Evolutionary conservation across 441 rosid species (phyloP).

Genomic region (Isatis lusitanica): DNA sequence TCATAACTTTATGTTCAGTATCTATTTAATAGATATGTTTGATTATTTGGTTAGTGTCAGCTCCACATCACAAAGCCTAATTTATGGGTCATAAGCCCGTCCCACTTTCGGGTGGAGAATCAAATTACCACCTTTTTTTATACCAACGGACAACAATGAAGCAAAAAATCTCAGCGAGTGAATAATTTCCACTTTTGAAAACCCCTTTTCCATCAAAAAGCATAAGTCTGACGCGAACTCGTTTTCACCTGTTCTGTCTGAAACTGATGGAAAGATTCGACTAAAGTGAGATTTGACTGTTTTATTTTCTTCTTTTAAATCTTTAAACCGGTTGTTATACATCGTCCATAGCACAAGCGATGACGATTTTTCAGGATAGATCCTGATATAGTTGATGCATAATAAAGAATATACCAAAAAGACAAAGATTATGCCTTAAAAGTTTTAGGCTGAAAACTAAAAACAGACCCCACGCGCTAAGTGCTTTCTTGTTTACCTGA

Average conservation of each 20-base stretch:
- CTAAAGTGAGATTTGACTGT: conserved; percentile 19
- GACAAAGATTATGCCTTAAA: conserved; percentile 12
- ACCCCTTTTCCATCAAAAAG: background rate
- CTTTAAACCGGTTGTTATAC: background rate
- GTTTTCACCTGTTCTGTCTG: conserved; percentile 7
- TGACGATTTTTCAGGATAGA: background rate
- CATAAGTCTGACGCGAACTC: conserved; percentile 13
- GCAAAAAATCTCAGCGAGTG: conserved; percentile 13
- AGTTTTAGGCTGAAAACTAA: background rate
- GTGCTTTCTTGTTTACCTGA: conserved; percentile 29
- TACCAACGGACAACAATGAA: conserved; percentile 14
- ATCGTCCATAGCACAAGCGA: conserved; percentile 11
- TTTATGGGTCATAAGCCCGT: conserved; percentile 13
- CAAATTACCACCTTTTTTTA: background rate
- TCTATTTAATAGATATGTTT: background rate
- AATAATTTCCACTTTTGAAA: conserved; percentile 17
- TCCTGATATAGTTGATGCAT: background rate
- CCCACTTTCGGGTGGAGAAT: conserved; percentile 6
- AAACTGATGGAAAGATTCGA: conserved; percentile 8
- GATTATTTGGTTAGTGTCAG: conserved; percentile 23
- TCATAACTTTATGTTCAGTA: background rate
- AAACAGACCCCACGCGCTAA: conserved; percentile 6
- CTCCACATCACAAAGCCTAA: conserved; percentile 35
- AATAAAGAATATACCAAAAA: conserved; percentile 20
- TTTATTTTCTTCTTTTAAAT: background rate